phyloP scores from a whole-genome alignment of 108 stramenopile species.

The Pseudonitzschia delicatissima region DNA sequence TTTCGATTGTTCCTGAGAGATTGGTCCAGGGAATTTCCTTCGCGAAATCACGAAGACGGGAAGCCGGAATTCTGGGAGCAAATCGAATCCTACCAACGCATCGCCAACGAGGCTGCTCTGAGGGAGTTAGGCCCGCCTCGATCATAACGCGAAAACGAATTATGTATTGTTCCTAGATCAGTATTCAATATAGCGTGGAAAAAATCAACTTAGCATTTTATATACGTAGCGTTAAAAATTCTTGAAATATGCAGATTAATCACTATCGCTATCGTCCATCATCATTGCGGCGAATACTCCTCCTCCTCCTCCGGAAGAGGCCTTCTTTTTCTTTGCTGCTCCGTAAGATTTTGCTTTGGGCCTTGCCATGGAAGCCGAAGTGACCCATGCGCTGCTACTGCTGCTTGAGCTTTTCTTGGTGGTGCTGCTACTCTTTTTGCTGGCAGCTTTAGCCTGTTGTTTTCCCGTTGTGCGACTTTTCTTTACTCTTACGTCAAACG shows the following conservation, averaged over 20 bases:
- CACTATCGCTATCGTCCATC: conserved; percentile 84
- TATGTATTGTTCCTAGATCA: too few relatives aligned
- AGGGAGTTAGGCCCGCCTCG: conserved; percentile 39
- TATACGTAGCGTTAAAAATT: not conserved
- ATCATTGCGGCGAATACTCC: conserved; percentile 87
- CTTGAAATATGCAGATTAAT: conserved; percentile 17
- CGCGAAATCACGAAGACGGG: not conserved
- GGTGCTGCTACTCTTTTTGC: conserved; percentile 23
- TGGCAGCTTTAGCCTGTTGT: conserved; percentile 15
- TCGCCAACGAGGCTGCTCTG: conserved; percentile 36
- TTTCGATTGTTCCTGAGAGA: conserved; percentile 54
- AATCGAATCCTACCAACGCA: conserved; percentile 27
- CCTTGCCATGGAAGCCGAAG: conserved; percentile 34
- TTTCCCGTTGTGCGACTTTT: conserved; percentile 32
- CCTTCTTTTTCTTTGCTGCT: conserved; percentile 24
- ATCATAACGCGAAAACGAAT: not conserved
- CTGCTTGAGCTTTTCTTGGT: conserved; percentile 1
- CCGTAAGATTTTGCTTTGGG: conserved; percentile 10
- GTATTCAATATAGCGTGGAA: too few relatives aligned
- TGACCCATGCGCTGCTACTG: conserved; percentile 34
- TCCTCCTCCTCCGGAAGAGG: conserved; percentile 36
- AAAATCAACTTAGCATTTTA: too few relatives aligned
- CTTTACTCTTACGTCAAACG: conserved; percentile 57
- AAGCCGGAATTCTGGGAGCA: conserved; percentile 4
- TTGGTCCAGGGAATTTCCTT: conserved; percentile 15